These are phyloP conservation scores for Paecilomyces fulvus DNA, from an alignment of 2,329 filamentous ascomycete genomes.

Conservation along the genomic window DNA sequence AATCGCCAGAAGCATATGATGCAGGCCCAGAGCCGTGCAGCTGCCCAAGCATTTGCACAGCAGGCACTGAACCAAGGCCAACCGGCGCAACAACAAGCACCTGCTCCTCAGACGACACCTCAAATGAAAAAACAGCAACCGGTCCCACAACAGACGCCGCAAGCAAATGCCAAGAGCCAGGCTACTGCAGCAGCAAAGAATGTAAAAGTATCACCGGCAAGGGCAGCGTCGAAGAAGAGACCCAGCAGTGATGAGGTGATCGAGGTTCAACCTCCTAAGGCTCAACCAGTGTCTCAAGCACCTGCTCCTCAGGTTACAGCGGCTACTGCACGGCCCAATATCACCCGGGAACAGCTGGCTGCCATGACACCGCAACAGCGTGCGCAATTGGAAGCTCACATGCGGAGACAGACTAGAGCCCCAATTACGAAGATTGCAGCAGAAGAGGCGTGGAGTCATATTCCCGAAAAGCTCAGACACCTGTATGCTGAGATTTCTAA, in stretches of 20 bases:
- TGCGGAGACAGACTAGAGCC: slow-evolving; percentile 25
- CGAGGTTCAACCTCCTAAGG: slow-evolving; percentile 33
- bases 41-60: slow-evolving; percentile 12
- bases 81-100: slow-evolving; percentile 13
- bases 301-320: slow-evolving; percentile 11
- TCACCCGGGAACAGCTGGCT: slow-evolving; percentile 29
- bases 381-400: slow-evolving; percentile 25
- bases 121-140: slow-evolving; percentile 16
- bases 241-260: slow-evolving; percentile 38
- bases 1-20: slow-evolving; percentile 29
- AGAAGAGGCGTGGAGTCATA: slow-evolving; percentile 30
- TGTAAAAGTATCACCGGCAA: slow-evolving; percentile 17
- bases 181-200: slow-evolving; percentile 16
- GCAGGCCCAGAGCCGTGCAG: slow-evolving; percentile 21
- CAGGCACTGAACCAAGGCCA: slow-evolving; percentile 7
- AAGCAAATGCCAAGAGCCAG: slow-evolving; percentile 19
- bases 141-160: slow-evolving; percentile 14
- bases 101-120: slow-evolving; percentile 13
- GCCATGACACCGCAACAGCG: slow-evolving; percentile 36
- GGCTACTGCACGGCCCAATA: slow-evolving; percentile 13
- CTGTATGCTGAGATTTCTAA: slow-evolving; percentile 30
- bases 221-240: slow-evolving; percentile 36
- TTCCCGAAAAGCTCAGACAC: slow-evolving; percentile 31
- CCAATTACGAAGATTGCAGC: slow-evolving; percentile 25
- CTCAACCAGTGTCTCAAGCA: slow-evolving; percentile 18